Percentiles rank a stretch among this genome's conserved stretches.
Conservation (phyloP, 2,329 filamentous ascomycete species). For the Furcasterigmium sp. region DNA sequence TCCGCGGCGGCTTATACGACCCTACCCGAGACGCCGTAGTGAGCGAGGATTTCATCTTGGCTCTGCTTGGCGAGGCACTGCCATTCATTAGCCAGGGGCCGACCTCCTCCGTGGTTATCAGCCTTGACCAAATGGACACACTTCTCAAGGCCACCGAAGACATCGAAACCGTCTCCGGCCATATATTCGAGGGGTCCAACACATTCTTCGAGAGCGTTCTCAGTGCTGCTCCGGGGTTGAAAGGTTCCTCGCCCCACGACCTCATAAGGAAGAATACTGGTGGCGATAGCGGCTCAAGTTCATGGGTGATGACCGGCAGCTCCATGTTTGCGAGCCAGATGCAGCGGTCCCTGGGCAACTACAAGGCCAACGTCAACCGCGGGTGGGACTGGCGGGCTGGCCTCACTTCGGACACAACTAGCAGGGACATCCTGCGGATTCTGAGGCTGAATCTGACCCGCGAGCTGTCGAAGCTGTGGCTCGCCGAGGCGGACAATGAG, state of each 20-base stretch:
- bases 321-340: slow-evolving; percentile 62
- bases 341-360: slow-evolving; percentile 54
- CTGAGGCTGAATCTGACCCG: slow-evolving; percentile 69
- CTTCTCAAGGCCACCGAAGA: slow-evolving; percentile 77
- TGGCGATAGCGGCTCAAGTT: slow-evolving; percentile 44
- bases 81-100: slow-evolving; percentile 62
- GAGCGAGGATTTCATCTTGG: slow-evolving; percentile 79
- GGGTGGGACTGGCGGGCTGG: slow-evolving; percentile 77
- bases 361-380: slow-evolving; percentile 45
- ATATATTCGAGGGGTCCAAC: slow-evolving; percentile 69
- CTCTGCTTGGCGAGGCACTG: slow-evolving; percentile 77
- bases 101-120: slow-evolving; percentile 41
- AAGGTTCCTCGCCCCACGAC: slow-evolving; percentile 58
- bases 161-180: slow-evolving; percentile 66
- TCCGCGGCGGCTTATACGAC: slow-evolving; percentile 86
- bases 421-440: slow-evolving; percentile 65
- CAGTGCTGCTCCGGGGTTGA: slow-evolving; percentile 59
- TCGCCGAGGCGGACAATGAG: slow-evolving; percentile 57
- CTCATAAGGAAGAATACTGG: slow-evolving; percentile 55
- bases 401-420: slow-evolving; percentile 62
- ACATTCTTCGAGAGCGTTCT: slow-evolving; percentile 75
- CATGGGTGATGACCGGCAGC: slow-evolving; percentile 68
- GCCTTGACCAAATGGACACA: slow-evolving; percentile 66
- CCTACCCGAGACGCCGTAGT: slow-evolving; percentile 75
- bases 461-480: slow-evolving; percentile 67